Evolutionary conservation across 192 early-diverging fungal genomes (phyloP), one percentile per base, ranked within the genome.

Genomic region (Podila minutissima): DNA sequence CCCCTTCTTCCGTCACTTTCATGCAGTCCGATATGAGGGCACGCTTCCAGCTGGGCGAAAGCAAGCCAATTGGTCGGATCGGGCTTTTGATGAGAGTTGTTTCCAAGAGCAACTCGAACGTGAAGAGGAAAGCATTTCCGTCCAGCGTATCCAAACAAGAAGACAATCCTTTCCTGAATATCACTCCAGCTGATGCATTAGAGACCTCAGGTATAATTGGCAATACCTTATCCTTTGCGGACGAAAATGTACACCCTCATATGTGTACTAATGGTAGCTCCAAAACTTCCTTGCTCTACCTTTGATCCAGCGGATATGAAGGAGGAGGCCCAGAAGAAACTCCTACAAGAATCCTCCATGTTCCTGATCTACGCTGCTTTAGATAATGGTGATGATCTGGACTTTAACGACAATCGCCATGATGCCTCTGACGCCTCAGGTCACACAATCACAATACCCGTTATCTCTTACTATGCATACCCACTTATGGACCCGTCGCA

Each of bases 301-400:
- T 3, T 53, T 19, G 57, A 51, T 41, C 29, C 32, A 11, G 26
- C 22, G 26, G 63, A 66, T 58, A 19, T 19, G 15, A 20, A 26
- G 17, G 48, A 51, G 1, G 59, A 66, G 33, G 41, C 24, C 24
- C 35, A 41, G 32, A 35, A 22, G n/a, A 59, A 51, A 37, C 8
- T 70, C 5, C 67, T 66, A 26, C 68, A 78, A 59, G 75, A 71
- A 5, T 51, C 65, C 7, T 57, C 64, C 7, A 71, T 71, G 69
- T 78, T 78, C 32, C 22, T 78, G 37, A 64, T 78, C 22, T 78
- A 78, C 12, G 75, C 69, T 15, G 65, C 53, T 26, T 59, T 78
- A 3, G 59, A 22, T 5, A 59, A 55, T 15, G 58, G 67, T 28
- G 51, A 58, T 11, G 62, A 33, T 60, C 53, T 53, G 58, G 24